Evolutionary conservation across 495 filamentous ascomycete species (phyloP).

Genomic region (Trichoderma gamsii): DNA sequence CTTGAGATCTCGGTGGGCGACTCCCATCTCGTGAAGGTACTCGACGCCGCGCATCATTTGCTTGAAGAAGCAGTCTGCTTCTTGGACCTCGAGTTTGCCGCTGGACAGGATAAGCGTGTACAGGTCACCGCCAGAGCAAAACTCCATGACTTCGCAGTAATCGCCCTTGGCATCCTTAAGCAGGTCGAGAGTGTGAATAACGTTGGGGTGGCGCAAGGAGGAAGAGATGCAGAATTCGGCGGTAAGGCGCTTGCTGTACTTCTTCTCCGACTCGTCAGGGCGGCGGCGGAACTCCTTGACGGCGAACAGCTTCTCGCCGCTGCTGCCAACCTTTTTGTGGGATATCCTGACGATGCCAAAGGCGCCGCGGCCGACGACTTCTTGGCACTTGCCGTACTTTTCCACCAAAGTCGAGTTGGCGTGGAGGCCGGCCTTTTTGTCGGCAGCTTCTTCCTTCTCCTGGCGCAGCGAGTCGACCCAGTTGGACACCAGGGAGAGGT

Average conservation of each 20-base stretch:
- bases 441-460: conserved; percentile 65
- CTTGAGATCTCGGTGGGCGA: conserved; percentile 95
- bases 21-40: conserved; percentile 99
- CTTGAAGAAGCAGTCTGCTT: conserved; percentile 99
- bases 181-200: conserved; percentile 95
- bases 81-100: conserved; percentile 83
- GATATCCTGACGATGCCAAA: conserved; percentile 97
- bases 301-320: conserved; percentile 86
- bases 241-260: conserved; percentile 97
- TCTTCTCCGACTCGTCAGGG: conserved; percentile 88
- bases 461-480: conserved; percentile 92
- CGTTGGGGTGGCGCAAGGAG: conserved; percentile 91
- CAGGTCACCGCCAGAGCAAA: conserved; percentile 92
- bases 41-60: conserved; percentile 99
- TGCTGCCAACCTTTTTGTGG: conserved; percentile 89
- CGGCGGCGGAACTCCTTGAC: conserved; percentile 97
- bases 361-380: conserved; percentile 93
- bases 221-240: conserved; percentile 99
- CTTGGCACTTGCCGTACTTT: conserved; percentile 98
- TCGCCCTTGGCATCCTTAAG: conserved; percentile 94
- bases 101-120: conserved; percentile 91
- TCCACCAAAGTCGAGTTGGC: conserved; percentile 79
- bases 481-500: conserved; percentile 85
- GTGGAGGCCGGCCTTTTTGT: conserved; percentile 34
- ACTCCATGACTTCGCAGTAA: conserved; percentile 99